phyloP scores from a whole-genome alignment of 2,329 filamentous ascomycete genomes.

The Phialemoniopsis sp. region DNA sequence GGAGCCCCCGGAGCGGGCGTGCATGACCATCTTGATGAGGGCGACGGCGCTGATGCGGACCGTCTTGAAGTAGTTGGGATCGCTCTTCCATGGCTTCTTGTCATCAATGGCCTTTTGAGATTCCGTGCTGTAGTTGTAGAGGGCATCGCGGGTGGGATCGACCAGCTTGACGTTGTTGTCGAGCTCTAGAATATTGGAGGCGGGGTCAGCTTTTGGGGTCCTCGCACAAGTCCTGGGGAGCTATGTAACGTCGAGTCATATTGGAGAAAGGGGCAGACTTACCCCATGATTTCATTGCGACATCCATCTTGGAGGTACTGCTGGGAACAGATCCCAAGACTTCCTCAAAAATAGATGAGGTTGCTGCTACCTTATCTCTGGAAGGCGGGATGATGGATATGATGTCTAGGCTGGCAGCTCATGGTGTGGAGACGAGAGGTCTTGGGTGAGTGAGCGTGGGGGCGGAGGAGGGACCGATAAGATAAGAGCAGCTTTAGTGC shows the following conservation, averaged over 20 bases:
- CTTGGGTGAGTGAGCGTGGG: too few species aligned
- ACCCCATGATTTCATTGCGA: conserved; percentile 60
- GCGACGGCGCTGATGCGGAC: conserved; percentile 93
- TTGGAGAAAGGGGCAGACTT: too few species aligned
- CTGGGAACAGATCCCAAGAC: too few species aligned
- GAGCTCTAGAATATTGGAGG: conserved; percentile 56
- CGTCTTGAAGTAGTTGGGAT: conserved; percentile 86
- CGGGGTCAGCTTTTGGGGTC: background rate
- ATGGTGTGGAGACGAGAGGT: too few species aligned
- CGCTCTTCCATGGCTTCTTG: conserved; percentile 68
- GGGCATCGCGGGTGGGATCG: conserved; percentile 82
- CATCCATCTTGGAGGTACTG: conserved; percentile 39
- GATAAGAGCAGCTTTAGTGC: too few species aligned
- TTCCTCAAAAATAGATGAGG: too few species aligned
- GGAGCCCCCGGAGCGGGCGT: conserved; percentile 87
- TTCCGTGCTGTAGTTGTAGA: conserved; percentile 75
- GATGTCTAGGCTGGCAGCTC: too few species aligned
- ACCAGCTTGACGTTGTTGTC: conserved; percentile 82
- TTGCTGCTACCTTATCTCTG: too few species aligned
- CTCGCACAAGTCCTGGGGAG: too few species aligned
- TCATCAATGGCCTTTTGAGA: conserved; percentile 64
- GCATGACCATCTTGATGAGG: conserved; percentile 98
- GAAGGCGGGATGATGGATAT: too few species aligned
- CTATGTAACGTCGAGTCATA: too few species aligned
- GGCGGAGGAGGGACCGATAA: too few species aligned